Base-by-base conservation (phyloP, 345 rosid species). In the Ricinus communis region DNA sequence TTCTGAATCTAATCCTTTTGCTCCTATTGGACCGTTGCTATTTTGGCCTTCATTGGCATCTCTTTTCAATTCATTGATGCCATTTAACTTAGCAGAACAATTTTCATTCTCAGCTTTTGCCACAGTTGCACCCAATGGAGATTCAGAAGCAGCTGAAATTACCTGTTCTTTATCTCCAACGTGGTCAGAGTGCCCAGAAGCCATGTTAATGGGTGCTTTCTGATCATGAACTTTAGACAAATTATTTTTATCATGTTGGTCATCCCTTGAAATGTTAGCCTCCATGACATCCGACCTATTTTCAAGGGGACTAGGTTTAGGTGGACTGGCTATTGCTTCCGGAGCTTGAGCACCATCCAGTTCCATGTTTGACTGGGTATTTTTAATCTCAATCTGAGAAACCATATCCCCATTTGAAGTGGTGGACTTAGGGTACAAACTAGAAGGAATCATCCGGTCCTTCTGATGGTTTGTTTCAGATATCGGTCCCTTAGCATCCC, bases 381-480 rank as follows among this genome's bases (percentile, higher is more conserved):
- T 86, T 64, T 82, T 74, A 78, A 47, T 78, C 55, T 77, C 76
- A 76, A 70, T 66, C 76, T 82, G 85, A 5, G 92, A 72, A 74
- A 68, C 70, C 50, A 79, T 52, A 81, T 79, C 87, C 76, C 95
- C 89, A 81, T 91, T 90, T 60, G 86, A 80, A 73, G 86, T 66
- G 64, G 79, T 74, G 68, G 81, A 68, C 74, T 81, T 76, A 47
- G 84, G 78, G 52, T 80, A 73, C 62, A 87, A 81, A 56, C 68
- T 78, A 51, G 90, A 85, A 70, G 79, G 73, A 46, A 81, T 65
- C 66, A 75, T 83, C 77, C 73, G 86, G 71, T 86, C 90, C 77
- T 90, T 93, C 58, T 76, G 86, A 75, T 71, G 77, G 62, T 79
- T 87, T 75, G 90, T 76, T 74, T 86, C 98, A 31, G 88, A 71